phyloP scores from a whole-genome alignment of 2,329 filamentous ascomycete genomes.

The Arthrobotrys musiformis region DNA sequence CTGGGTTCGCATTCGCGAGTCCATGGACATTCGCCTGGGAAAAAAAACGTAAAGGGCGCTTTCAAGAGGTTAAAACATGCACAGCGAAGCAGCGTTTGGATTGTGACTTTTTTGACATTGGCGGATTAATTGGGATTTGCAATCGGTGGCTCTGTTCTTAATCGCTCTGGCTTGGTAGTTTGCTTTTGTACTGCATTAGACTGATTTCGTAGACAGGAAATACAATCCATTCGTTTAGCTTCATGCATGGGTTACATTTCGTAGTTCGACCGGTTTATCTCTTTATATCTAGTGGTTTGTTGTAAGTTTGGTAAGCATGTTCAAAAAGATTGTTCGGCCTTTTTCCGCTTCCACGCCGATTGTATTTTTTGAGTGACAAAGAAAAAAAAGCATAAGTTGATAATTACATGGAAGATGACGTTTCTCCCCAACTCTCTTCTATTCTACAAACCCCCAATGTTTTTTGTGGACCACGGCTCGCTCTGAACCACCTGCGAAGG shows the following conservation, averaged over 20 bases:
- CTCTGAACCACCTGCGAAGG: neutral
- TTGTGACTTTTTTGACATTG: neutral
- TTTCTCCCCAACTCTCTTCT: conserved; percentile 26
- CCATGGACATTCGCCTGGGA: neutral
- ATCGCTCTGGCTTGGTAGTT: conserved; percentile 24
- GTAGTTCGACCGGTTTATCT: neutral
- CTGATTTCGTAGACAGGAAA: conserved; percentile 28
- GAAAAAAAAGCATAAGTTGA: conserved; percentile 35
- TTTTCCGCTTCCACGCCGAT: neutral
- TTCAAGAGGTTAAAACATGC: neutral
- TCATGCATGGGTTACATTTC: neutral
- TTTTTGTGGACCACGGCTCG: conserved; percentile 3
- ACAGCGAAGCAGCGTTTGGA: conserved; percentile 9
- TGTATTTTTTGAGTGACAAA: conserved; percentile 33
- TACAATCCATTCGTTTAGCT: conserved; percentile 37
- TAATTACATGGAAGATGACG: conserved; percentile 53
- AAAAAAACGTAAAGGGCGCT: neutral
- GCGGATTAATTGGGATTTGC: conserved; percentile 21
- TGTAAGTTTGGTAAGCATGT: neutral
- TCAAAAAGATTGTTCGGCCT: conserved; percentile 4
- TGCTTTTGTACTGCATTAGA: conserved; percentile 35
- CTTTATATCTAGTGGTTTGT: neutral
- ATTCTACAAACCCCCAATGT: conserved; percentile 45
- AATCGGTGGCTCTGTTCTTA: neutral
- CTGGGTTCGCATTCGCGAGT: neutral